Evolutionary conservation across 1,284 basidiomycete species (phyloP).

Genomic region (Cutaneotrichosporon cavernicola): DNA sequence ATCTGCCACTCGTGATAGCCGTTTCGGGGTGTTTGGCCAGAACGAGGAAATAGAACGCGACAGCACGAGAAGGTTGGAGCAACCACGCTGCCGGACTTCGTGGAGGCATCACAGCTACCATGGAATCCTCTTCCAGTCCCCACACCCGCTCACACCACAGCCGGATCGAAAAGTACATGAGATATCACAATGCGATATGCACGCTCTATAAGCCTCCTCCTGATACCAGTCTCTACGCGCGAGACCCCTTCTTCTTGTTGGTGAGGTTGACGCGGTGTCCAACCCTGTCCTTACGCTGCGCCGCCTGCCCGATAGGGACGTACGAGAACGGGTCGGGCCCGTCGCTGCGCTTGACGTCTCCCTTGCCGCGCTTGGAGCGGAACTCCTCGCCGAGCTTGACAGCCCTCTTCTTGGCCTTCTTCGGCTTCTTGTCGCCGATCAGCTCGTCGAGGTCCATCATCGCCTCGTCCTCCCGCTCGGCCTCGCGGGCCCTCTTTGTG

Average conservation of each 20-base stretch:
- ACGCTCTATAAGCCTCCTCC: constrained; percentile 2
- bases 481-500: constrained; percentile 79
- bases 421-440: constrained; percentile 60
- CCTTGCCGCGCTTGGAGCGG: constrained; percentile 73
- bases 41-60: no score
- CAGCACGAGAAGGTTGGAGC: no score
- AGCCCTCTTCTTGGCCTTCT: constrained; percentile 44
- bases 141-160: background rate
- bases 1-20: no score
- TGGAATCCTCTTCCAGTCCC: background rate
- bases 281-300: constrained; percentile 47
- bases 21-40: no score
- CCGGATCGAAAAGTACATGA: constrained; percentile 6
- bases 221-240: constrained; percentile 12
- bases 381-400: constrained; percentile 76
- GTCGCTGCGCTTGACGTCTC: constrained; percentile 82
- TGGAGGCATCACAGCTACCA: background rate
- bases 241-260: constrained; percentile 54
- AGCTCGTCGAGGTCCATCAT: constrained; percentile 59
- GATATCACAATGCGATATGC: constrained; percentile 8
- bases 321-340: constrained; percentile 89
- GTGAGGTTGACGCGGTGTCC: constrained; percentile 44
- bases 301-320: constrained; percentile 73
- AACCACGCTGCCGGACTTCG: background rate
- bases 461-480: constrained; percentile 57